Conservation (phyloP, 441 rosid genomes). For the Eruca vesicaria region DNA sequence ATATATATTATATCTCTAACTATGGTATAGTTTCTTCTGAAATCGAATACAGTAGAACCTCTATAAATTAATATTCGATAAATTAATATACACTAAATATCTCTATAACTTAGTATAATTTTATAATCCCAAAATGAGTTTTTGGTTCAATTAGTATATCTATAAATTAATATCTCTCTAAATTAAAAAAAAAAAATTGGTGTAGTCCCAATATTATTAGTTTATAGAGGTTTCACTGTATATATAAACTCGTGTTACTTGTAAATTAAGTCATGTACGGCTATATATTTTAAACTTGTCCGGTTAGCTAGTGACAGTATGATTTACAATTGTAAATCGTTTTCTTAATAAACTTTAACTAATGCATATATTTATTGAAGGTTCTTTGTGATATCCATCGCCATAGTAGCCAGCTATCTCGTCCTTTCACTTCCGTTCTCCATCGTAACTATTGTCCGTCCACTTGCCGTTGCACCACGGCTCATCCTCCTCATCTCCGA, state of each 20-base stretch:
- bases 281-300: background rate
- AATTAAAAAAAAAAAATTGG: too few relatives aligned
- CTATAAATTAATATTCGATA: too few relatives aligned
- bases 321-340: background rate
- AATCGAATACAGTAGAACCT: too few relatives aligned
- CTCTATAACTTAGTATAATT: too few relatives aligned
- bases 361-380: constrained; percentile 36
- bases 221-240: too few relatives aligned
- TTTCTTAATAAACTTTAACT: background rate
- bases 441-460: constrained; percentile 66
- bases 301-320: background rate
- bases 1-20: background rate
- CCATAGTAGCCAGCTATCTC: constrained; percentile 59
- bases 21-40: background rate
- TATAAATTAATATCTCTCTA: too few relatives aligned
- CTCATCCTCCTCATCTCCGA: constrained; percentile 63
- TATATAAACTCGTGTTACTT: background rate
- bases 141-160: too few relatives aligned
- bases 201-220: too few relatives aligned
- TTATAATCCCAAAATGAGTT: too few relatives aligned
- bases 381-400: constrained; percentile 76
- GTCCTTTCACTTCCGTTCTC: constrained; percentile 81
- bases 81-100: too few relatives aligned
- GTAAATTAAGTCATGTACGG: background rate
- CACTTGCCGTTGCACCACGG: constrained; percentile 57